Evolutionary conservation across 106 monocot genomes (phyloP).

Genomic region (Posidonia australis): DNA sequence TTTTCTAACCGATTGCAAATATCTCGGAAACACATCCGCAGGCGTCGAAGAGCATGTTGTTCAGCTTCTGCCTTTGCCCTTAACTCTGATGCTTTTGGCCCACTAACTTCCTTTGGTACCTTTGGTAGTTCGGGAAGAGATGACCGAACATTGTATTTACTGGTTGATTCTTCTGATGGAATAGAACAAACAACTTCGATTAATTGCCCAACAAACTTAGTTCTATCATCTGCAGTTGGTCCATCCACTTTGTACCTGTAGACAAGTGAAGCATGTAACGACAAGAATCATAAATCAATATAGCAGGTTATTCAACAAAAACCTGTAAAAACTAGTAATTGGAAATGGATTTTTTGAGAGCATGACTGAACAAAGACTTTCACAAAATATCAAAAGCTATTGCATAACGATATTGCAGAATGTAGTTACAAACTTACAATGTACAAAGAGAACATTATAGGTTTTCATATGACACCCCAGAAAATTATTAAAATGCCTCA

Average conservation of each 20-base stretch:
- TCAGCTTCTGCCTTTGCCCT: slow-evolving; percentile 87
- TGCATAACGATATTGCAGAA: too few relatives aligned
- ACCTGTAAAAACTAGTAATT: too few relatives aligned
- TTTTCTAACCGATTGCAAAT: slow-evolving; percentile 77
- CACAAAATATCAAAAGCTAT: too few relatives aligned
- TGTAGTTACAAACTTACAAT: too few relatives aligned
- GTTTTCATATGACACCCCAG: too few relatives aligned
- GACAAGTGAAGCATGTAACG: too few relatives aligned
- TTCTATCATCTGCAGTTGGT: slow-evolving; percentile 56
- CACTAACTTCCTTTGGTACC: slow-evolving; percentile 61
- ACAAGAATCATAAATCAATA: too few relatives aligned
- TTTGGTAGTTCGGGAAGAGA: slow-evolving; percentile 67
- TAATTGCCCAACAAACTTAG: slow-evolving; percentile 48
- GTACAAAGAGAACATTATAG: too few relatives aligned
- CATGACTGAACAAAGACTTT: too few relatives aligned
- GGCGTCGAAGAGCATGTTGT: slow-evolving; percentile 80
- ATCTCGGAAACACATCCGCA: slow-evolving; percentile 98
- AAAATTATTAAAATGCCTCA: too few relatives aligned
- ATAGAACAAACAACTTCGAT: slow-evolving; percentile 60
- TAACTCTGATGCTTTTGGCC: slow-evolving; percentile 72
- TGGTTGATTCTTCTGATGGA: slow-evolving; percentile 39
- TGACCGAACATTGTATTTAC: slow-evolving; percentile 27
- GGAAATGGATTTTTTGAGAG: too few relatives aligned
- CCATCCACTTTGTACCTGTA: slow-evolving; percentile 69
- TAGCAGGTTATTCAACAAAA: too few relatives aligned